Percentiles rank a stretch among this genome's conserved stretches.
Evolutionary conservation across 75 land plant genomes (phyloP).

Genomic region (Sequoia sempervirens): DNA sequence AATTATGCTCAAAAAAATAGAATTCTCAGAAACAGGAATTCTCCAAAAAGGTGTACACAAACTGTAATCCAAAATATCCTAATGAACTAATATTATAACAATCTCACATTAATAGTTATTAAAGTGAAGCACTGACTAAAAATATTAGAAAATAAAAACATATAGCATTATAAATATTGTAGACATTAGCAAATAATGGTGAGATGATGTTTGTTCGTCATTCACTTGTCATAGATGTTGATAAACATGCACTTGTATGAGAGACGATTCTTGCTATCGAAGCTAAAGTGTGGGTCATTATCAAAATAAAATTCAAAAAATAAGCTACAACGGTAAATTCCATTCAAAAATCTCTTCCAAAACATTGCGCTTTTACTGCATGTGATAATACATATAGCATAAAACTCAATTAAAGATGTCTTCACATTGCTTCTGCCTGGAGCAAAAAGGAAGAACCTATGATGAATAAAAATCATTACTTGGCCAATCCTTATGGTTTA

Average conservation of each 20-base stretch:
- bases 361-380: background rate
- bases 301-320: background rate
- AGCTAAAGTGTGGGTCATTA: background rate
- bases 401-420: background rate
- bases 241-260: background rate
- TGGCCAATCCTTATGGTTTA: slow-evolving; percentile 1
- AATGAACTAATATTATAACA: background rate
- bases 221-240: background rate
- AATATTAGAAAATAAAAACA: background rate
- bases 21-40: background rate
- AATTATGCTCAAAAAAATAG: background rate
- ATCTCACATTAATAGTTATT: background rate
- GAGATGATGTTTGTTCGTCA: background rate
- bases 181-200: background rate
- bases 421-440: background rate
- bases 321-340: background rate
- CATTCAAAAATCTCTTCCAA: background rate
- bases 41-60: background rate
- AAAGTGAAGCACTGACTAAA: background rate
- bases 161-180: background rate
- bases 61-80: background rate
- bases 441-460: background rate
- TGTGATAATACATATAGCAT: background rate
- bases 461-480: background rate
- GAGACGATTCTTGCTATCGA: background rate